Evolutionary conservation across 257 asterid genomes (phyloP), one percentile per base, ranked within the genome.

Genomic region (Haberlea rhodopensis): DNA sequence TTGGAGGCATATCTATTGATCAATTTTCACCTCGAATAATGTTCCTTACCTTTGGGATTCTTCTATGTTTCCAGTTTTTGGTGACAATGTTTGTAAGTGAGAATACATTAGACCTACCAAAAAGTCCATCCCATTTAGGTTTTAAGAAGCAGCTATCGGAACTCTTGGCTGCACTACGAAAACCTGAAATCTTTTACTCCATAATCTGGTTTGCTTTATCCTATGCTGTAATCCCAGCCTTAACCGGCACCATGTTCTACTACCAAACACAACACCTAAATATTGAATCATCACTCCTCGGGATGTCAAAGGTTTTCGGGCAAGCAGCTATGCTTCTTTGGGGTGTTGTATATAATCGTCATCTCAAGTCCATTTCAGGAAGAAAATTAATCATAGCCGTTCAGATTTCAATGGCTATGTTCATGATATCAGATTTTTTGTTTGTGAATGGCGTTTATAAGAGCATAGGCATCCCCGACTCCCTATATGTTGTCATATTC

Each of bases 311-410:
- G 74, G 99, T 94, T 49, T 53, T 84, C 5, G 99, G 99, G 20
- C 99, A 94, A 82, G 95, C 76, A 22, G 87, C 90, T 4, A 90
- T 90, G 99, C 87, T 94, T 13, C 67, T 86, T 8, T 94, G 99
- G 99, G 99, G 95, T 0, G 56, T 84, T 23, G 68, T 86, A 2
- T 94, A 87, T 56, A 88, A 94, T 53, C 66, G 70, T 27, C 72
- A 71, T 60, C 87, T 94, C 62, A 88, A 87, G 67, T 82, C 85
- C 0, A 74, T 88, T 2, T 81, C 99, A 0, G 81, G 97, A 0
- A 83, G 96, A 63, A 90, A 77, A 69, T 48, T 90, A 37, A 84
- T 94, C 28, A 40, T 73, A 5, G 87, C 88, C 8, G 91, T 94
- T 43, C 99, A 94, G 54, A 67, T 79, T 15, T 48, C 75, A 28